These are phyloP conservation scores for Trypanosoma cruzi DNA, from an alignment of 208 protist genomes.

Conservation along the genomic window DNA sequence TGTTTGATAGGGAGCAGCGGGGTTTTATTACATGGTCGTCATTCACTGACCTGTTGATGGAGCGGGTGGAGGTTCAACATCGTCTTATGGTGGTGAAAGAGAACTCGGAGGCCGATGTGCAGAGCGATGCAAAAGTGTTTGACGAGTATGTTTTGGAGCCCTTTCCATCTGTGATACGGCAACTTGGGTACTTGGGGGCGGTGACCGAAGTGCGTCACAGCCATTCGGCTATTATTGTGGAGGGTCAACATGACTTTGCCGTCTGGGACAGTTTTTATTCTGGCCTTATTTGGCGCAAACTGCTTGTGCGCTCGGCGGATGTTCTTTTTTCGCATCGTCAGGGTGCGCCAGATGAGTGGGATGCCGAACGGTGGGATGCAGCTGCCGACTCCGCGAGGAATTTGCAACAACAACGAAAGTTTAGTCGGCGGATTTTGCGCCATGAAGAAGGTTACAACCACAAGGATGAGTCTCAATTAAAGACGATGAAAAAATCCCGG, in stretches of 20 bases:
- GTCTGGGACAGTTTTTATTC: slow-evolving; percentile 63
- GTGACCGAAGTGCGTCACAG: slow-evolving; percentile 57
- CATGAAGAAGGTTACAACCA: slow-evolving; percentile 66
- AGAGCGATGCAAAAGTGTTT: slow-evolving; percentile 59
- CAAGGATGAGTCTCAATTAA: slow-evolving; percentile 33
- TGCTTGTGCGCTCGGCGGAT: slow-evolving; percentile 55
- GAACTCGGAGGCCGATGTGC: slow-evolving; percentile 33
- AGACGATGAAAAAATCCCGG: slow-evolving; percentile 13
- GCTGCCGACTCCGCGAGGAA: slow-evolving; percentile 33
- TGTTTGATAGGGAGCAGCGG: slow-evolving; percentile 63
- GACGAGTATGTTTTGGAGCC: slow-evolving; percentile 72
- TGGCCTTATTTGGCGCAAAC: slow-evolving; percentile 53
- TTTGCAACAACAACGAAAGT: slow-evolving; percentile 42
- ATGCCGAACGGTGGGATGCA: slow-evolving; percentile 43
- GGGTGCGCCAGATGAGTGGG: slow-evolving; percentile 23
- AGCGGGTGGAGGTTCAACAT: slow-evolving; percentile 71
- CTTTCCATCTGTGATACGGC: slow-evolving; percentile 47
- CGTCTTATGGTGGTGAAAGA: slow-evolving; percentile 52
- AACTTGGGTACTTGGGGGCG: slow-evolving; percentile 59
- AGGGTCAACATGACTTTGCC: slow-evolving; percentile 67
- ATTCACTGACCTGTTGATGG: slow-evolving; percentile 72
- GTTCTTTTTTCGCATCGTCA: slow-evolving; percentile 34
- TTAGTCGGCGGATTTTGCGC: slow-evolving; percentile 36
- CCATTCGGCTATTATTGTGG: slow-evolving; percentile 55
- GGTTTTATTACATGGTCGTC: slow-evolving; percentile 62